Evolutionary conservation across 2,329 filamentous ascomycete genomes (phyloP), one percentile per base, ranked within the genome.

Genomic region (Colletotrichum eremochloae): DNA sequence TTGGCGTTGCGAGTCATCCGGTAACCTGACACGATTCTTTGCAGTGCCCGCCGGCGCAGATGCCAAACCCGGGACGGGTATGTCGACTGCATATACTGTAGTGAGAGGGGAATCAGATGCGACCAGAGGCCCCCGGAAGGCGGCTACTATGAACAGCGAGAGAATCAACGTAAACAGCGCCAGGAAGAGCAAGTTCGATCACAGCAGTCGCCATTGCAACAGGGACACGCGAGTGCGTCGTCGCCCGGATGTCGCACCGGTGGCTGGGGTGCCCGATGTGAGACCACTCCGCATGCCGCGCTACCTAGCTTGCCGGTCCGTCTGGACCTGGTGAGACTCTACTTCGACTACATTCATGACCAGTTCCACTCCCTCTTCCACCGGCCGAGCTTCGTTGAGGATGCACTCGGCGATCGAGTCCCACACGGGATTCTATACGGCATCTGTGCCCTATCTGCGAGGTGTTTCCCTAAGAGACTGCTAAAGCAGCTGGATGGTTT

Each of bases 11-110:
- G 44, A 44, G 52, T 53, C 24, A 31, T 3, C 50, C n/a, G 46
- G 29, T 67, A 58, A 63, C 52, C 72, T 74, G 68, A 74, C 64
- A 68, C 48, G 15, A 50, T 36, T 56, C 6, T 38, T 46, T 42
- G 24, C 64, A 74, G 72, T 55, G 61, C 72, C 44, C 73, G 73
- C 31, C 71, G 73, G 71, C 73, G 73, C 46, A 74, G 67, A 53
- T 74, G 71, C 52, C 67, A 73, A 40, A 67, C 60, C 36, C 66
- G 62, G 31, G 63, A 74, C 38, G 71, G 67, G 29, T 77, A 83
- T 20, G 88, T 88, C 2, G 78, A 82, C 24, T 91, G 89, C 75
- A 78, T 84, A 11, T 84, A 89, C 57, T 91, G 89, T 76, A 76
- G 79, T 0, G 84, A 86, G 64, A 84, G 87, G 31, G 79, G 80